phyloP scores from a whole-genome alignment of 2,329 filamentous ascomycete genomes.

The Diaporthe humulicola region DNA sequence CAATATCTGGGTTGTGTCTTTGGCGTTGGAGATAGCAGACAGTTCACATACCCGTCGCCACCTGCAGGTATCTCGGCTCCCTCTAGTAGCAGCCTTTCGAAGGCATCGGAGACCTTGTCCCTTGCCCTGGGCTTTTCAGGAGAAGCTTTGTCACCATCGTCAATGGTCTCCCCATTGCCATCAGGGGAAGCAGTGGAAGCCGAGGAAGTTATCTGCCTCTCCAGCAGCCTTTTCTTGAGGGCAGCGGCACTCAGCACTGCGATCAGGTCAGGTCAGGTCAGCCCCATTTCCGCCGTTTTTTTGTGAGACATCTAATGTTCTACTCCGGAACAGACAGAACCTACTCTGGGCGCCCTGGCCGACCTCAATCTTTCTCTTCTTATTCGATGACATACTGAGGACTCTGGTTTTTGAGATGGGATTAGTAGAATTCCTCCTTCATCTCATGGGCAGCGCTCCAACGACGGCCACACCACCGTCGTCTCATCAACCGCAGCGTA shows the following conservation, averaged over 20 bases:
- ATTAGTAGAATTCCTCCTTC: background rate
- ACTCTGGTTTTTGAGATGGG: background rate
- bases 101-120: background rate
- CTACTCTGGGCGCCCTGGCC: slow-evolving; percentile 51
- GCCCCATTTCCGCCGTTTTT: background rate
- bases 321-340: slow-evolving; percentile 39
- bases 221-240: slow-evolving; percentile 54
- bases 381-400: slow-evolving; percentile 46
- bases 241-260: slow-evolving; percentile 60
- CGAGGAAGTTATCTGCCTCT: slow-evolving; percentile 39
- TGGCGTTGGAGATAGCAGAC: background rate
- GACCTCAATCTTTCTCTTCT: slow-evolving; percentile 57
- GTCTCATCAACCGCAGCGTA: background rate
- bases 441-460: background rate
- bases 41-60: slow-evolving; percentile 24
- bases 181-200: slow-evolving; percentile 15
- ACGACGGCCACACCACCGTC: background rate
- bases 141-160: background rate
- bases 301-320: slow-evolving; percentile 34
- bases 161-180: slow-evolving; percentile 6
- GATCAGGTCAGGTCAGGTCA: slow-evolving; percentile 3
- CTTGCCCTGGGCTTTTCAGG: background rate
- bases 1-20: background rate
- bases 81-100: slow-evolving; percentile 36
- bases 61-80: slow-evolving; percentile 32